Evolutionary conservation across 179 eudicot genomes (phyloP).

Genomic region (Spinacia oleracea): DNA sequence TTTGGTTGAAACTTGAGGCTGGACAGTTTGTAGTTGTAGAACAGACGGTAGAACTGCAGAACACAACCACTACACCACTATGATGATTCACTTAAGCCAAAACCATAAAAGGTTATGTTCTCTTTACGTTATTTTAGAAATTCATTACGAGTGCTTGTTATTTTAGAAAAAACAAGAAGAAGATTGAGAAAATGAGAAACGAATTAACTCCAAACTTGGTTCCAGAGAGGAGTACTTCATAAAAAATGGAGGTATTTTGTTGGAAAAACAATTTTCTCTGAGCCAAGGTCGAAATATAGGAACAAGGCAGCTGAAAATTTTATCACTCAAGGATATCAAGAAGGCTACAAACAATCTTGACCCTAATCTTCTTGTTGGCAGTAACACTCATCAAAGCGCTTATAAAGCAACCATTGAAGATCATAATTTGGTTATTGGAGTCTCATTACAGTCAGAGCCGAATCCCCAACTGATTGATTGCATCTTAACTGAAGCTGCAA

Average conservation of each 20-base stretch:
- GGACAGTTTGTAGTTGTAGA: no score
- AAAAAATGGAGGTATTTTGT: conserved; percentile 23
- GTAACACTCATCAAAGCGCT: background rate
- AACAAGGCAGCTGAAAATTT: conserved; percentile 17
- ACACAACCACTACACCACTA: no score
- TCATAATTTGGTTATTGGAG: conserved; percentile 8
- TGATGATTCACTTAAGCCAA: no score
- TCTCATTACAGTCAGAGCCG: background rate
- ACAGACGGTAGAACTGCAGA: no score
- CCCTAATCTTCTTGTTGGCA: conserved; percentile 15
- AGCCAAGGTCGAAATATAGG: conserved; percentile 21
- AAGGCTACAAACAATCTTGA: conserved; percentile 25
- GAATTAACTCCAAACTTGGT: background rate
- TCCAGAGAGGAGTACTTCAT: conserved; percentile 21
- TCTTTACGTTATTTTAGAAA: no score
- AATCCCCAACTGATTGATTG: conserved; percentile 4
- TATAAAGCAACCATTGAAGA: conserved; percentile 17
- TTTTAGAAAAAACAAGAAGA: no score
- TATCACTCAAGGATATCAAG: conserved; percentile 22
- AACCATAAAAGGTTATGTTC: no score
- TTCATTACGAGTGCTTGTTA: no score
- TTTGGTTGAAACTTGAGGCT: no score
- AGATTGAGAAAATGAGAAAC: background rate
- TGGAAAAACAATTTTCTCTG: conserved; percentile 23
- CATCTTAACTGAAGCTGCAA: conserved; percentile 20